Evolutionary conservation across 768 basidiomycete genomes (phyloP), one percentile per base, ranked within the genome.

Genomic region (Termitomyces sp.): DNA sequence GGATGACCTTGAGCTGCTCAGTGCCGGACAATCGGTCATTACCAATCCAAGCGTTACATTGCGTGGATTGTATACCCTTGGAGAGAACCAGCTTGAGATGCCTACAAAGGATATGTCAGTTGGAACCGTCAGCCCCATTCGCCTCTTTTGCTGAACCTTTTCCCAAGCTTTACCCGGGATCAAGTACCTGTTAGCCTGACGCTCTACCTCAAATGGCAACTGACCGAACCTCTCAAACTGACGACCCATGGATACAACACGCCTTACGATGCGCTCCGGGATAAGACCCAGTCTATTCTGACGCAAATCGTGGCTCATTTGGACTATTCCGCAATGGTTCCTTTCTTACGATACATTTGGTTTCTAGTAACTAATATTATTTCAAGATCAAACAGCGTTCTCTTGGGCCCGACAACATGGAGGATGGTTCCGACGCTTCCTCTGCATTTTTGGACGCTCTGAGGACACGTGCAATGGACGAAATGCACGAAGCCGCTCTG

Each of bases 241-340:
- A 85, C 92, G 0, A 87, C 84, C 0, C 92, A 93, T 67, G 92
- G 92, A 22, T 93, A 93, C 68, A 81, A 82, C 57, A 92, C 90
- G 0, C 90, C 92, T 5, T 93, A 88, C 64, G 87, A 90, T 63
- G 87, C 88, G 0, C 77, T 89, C 46, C 68, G 76, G 48, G 91
- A 93, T 71, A 93, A 93, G 75, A 88, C 90, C 0, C 92, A 92
- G 70, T 90, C 88, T 0, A 92, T 93, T 59, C 70, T 93, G 54
- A 93, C 90, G 0, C 91, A 92, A 70, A 91, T 93, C 34, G 88
- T 92, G 20, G 85, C 90, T 5, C 90, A 92, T 68, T 75, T 88
- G 70, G 77, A 73, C 72, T 78, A 75, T 57, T 79, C 73, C 34
- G 72, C 77, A 2, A 77, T 77, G 78, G 71, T 73, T 56, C 33